A percentile compares a stretch with the other conserved stretches of the same genome.
phyloP scores from a whole-genome alignment of 768 basidiomycete genomes.

The Tulasnella sp. region DNA sequence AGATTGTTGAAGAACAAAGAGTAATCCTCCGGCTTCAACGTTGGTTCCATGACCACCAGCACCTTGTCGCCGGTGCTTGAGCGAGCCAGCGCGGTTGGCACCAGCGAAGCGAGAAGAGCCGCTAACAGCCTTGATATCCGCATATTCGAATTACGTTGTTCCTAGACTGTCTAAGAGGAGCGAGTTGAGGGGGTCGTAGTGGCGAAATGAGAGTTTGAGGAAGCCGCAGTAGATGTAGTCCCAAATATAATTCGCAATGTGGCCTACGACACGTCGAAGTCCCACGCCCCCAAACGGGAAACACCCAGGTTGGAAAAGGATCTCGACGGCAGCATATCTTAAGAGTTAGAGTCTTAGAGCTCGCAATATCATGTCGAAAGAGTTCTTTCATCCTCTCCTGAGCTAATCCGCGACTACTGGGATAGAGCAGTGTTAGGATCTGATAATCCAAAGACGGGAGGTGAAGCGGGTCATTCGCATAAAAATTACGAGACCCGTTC shows the following conservation, averaged over 20 bases:
- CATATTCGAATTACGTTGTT: not conserved
- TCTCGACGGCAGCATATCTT: not conserved
- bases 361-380: too few species aligned
- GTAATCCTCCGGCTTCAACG: constrained; percentile 53
- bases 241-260: not conserved
- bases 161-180: not conserved
- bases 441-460: too few species aligned
- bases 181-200: not conserved
- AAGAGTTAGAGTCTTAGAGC: too few species aligned
- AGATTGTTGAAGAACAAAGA: constrained; percentile 74
- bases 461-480: too few species aligned
- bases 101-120: not conserved
- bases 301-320: not conserved
- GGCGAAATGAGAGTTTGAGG: not conserved
- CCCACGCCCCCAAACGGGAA: not conserved
- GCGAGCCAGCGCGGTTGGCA: constrained; percentile 30
- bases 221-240: not conserved
- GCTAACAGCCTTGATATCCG: not conserved
- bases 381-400: too few species aligned
- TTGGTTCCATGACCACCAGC: constrained; percentile 72
- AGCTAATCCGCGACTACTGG: too few species aligned
- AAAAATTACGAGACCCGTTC: too few species aligned
- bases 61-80: constrained; percentile 78
- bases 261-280: not conserved
- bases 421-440: too few species aligned